Base-by-base conservation (phyloP, 2,329 filamentous ascomycete species). In the Cadophora sp. region DNA sequence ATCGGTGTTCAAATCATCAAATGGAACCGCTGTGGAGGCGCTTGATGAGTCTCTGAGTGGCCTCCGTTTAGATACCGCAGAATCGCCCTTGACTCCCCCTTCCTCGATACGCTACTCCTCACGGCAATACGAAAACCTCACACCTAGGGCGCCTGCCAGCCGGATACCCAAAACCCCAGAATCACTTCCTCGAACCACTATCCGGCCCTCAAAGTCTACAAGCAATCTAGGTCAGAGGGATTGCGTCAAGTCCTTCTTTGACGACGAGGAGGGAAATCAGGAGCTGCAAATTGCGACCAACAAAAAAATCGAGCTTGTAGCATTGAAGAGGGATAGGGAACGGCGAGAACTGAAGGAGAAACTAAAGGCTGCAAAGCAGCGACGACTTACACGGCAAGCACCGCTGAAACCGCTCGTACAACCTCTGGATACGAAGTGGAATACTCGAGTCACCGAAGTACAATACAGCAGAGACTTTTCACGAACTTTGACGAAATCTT, bases 401-500 rank as follows among this genome's bases (percentile, higher is more conserved):
- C 76, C 76, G 22, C 33, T 53, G 16, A 72, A 66, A 22, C 53
- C 64, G 9, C 67, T 77, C 18, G 45, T 78, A 27, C 65, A 72
- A 58, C 63, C 75, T 9, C 68, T 85, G n/a, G 68, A 74, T 30
- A 50, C 72, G 0, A 75, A 80, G 14, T 84, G 82, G 82, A 73
- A 79, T 11, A 47, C 70, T 1, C 77, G 71, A 43, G 77, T 84
- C n/a, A 55, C 73, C 7, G 66, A 68, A 36, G 56, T 68, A 11
- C 75, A 80, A 24, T 68, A 78, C 47, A 76, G 33, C 69, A 73
- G 18, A 16, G 48, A 65, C 73, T 71, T 76, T 41, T 71, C 75
- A 18, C 27, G 62, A 53, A 74, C 74, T 7, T 78, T 87, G 60
- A 82, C 81, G 66, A 81, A 76, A 62, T 83, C 84, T 11, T 78